phyloP scores from a whole-genome alignment of 2,329 filamentous ascomycete genomes.

The Pestalotiopsis sp. region DNA sequence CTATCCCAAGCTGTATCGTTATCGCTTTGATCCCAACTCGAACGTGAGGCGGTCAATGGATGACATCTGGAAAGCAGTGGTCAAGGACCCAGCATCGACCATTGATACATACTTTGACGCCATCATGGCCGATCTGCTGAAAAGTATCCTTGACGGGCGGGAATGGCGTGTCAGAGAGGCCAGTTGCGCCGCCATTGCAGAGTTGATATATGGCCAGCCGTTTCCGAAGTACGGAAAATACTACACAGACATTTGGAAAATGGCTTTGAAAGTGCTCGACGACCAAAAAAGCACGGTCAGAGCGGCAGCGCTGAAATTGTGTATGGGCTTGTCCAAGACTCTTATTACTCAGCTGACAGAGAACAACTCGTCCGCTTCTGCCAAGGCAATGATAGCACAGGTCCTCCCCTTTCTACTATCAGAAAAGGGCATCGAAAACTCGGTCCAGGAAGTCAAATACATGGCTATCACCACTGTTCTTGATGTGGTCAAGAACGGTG shows the following conservation, averaged over 20 bases:
- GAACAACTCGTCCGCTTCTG: conserved; percentile 67
- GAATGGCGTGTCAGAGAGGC: conserved; percentile 95
- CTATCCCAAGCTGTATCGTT: conserved; percentile 92
- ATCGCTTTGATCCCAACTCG: conserved; percentile 90
- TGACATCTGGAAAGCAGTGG: conserved; percentile 94
- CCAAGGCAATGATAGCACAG: conserved; percentile 78
- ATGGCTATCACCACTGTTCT: conserved; percentile 84
- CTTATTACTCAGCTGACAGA: conserved; percentile 84
- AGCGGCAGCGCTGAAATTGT: conserved; percentile 76
- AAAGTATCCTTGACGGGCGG: conserved; percentile 75
- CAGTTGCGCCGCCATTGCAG: conserved; percentile 84
- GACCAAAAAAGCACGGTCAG: conserved; percentile 94
- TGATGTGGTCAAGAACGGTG: conserved; percentile 86
- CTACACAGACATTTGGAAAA: conserved; percentile 80
- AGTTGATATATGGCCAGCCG: conserved; percentile 80
- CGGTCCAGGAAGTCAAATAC: conserved; percentile 80
- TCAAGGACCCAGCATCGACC: conserved; percentile 78
- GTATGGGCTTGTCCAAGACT: conserved; percentile 79
- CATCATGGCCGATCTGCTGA: conserved; percentile 85
- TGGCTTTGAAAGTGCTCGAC: conserved; percentile 87
- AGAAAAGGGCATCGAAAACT: conserved; percentile 84
- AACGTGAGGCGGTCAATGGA: conserved; percentile 97
- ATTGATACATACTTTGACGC: conserved; percentile 82
- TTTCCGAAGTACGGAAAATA: conserved; percentile 79
- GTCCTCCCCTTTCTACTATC: conserved; percentile 90